phyloP scores from a whole-genome alignment of 2,329 filamentous ascomycete genomes.

The Aquanectria penicillioides region DNA sequence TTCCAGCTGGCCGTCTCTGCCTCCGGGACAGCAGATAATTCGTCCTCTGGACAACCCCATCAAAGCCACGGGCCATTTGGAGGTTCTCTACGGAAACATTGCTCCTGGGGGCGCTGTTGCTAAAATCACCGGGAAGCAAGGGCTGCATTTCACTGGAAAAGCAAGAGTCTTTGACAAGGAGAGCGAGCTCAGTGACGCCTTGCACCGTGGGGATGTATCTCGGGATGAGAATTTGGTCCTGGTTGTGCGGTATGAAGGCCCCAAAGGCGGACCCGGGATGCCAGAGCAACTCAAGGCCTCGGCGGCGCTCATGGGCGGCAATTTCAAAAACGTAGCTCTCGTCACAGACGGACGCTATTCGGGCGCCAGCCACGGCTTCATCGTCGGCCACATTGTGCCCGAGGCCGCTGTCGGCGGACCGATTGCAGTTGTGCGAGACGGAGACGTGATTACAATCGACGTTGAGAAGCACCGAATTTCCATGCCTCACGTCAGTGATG shows the following conservation, averaged over 20 bases:
- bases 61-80: conserved; percentile 85
- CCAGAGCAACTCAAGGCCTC: conserved; percentile 89
- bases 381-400: conserved; percentile 89
- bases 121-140: conserved; percentile 96
- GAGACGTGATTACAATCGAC: conserved; percentile 85
- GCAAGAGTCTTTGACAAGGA: conserved; percentile 90
- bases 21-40: conserved; percentile 83
- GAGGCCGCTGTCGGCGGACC: conserved; percentile 89
- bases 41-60: conserved; percentile 78
- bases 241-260: conserved; percentile 90
- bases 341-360: conserved; percentile 91
- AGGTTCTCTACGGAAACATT: conserved; percentile 85
- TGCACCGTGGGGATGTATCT: conserved; percentile 71
- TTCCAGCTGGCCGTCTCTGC: conserved; percentile 76
- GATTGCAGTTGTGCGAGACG: conserved; percentile 81
- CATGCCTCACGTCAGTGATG: background rate
- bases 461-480: conserved; percentile 52
- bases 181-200: conserved; percentile 76
- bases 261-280: conserved; percentile 93
- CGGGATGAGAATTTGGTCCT: conserved; percentile 76
- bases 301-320: conserved; percentile 90
- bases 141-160: conserved; percentile 79
- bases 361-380: conserved; percentile 88
- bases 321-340: conserved; percentile 83
- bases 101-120: conserved; percentile 89